phyloP scores from a whole-genome alignment of 306 rosid genomes.

The Astragalus glycyphyllos region DNA sequence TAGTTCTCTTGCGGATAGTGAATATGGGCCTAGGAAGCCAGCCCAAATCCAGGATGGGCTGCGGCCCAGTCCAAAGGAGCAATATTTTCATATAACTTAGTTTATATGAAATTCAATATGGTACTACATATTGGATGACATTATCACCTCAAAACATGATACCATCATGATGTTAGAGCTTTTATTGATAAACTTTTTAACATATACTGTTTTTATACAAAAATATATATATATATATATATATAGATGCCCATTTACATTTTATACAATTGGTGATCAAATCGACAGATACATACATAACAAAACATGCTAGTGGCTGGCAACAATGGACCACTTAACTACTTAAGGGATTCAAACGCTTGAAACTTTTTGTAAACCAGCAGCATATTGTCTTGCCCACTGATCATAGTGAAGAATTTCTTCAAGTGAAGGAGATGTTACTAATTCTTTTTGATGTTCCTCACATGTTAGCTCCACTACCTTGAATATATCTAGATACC shows the following conservation, averaged over 20 bases:
- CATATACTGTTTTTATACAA: neutral
- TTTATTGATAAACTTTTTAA: neutral
- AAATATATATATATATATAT: neutral
- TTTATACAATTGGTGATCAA: conserved; percentile 17
- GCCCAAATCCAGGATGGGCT: too few relatives aligned
- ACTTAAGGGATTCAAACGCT: conserved; percentile 47
- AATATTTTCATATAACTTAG: neutral
- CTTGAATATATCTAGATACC: conserved; percentile 86
- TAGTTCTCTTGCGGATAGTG: too few relatives aligned
- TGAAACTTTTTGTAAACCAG: conserved; percentile 54
- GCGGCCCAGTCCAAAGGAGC: too few relatives aligned
- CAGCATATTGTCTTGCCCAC: conserved; percentile 88
- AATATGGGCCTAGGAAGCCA: too few relatives aligned
- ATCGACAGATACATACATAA: conserved; percentile 25
- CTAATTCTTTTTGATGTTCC: conserved; percentile 66
- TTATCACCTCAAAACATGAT: conserved; percentile 22
- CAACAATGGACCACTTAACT: conserved; percentile 32
- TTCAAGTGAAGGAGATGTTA: conserved; percentile 78
- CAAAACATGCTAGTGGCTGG: conserved; percentile 6
- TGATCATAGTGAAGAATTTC: conserved; percentile 82
- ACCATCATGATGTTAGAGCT: neutral
- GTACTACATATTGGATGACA: neutral
- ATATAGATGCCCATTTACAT: neutral
- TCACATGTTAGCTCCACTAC: conserved; percentile 83
- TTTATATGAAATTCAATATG: neutral